A percentile compares a stretch with the other conserved stretches of the same genome.
Evolutionary conservation across 768 basidiomycete genomes (phyloP).

Genomic region (Mycena kentingensis): DNA sequence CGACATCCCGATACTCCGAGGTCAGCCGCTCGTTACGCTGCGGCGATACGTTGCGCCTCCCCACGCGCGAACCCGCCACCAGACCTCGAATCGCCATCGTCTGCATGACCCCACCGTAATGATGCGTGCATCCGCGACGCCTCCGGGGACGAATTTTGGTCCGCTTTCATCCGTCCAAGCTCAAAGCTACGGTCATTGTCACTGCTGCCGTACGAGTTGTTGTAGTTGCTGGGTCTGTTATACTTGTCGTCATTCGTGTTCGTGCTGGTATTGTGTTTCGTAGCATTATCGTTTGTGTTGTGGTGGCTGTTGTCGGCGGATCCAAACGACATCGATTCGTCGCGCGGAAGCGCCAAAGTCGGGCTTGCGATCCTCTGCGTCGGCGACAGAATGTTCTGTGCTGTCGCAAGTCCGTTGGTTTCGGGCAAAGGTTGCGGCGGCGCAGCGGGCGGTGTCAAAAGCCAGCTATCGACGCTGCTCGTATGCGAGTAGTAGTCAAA

Average conservation of each 20-base stretch:
- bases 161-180: constrained; percentile 21
- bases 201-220: neutral
- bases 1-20: no score
- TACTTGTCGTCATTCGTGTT: neutral
- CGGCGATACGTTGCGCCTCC: neutral
- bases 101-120: no score
- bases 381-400: neutral
- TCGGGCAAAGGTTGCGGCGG: constrained; percentile 8
- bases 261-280: neutral
- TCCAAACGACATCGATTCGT: neutral
- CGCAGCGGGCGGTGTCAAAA: no score
- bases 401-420: constrained; percentile 18
- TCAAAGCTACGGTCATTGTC: constrained; percentile 4
- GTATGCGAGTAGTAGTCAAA: constrained; percentile 21
- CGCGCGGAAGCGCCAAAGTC: neutral
- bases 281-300: neutral
- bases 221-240: neutral
- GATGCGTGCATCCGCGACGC: no score
- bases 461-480: no score
- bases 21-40: neutral
- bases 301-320: neutral
- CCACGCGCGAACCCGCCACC: no score
- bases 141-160: no score
- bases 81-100: no score
- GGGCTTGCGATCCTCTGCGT: neutral